phyloP scores from a whole-genome alignment of 192 early-diverging fungal genomes.

The Thamnidium elegans region DNA sequence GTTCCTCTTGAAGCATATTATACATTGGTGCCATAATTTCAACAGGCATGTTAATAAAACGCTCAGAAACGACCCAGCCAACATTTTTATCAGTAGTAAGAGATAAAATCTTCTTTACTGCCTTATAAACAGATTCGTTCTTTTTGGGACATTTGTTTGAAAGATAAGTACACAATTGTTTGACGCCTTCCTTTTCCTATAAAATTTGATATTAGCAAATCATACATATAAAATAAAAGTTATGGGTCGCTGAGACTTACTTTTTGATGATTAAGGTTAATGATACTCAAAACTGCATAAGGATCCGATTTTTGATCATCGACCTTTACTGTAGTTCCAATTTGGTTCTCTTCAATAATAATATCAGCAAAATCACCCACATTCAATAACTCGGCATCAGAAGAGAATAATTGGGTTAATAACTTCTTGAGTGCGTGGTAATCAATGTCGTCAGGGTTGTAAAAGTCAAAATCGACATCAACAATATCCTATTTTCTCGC shows the following conservation, averaged over 20 bases:
- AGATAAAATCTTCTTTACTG: conserved; percentile 36
- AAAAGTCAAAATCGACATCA: conserved; percentile 96
- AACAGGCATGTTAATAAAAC: conserved; percentile 96
- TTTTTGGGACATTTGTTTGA: conserved; percentile 56
- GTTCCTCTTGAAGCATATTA: conserved; percentile 82
- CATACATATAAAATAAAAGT: not conserved
- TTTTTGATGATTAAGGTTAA: conserved; percentile 67
- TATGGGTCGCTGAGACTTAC: conserved; percentile 12
- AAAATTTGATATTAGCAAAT: not conserved
- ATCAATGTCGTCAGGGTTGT: conserved; percentile 83
- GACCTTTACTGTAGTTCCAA: conserved; percentile 90
- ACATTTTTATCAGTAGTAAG: conserved; percentile 36
- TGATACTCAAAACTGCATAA: conserved; percentile 80
- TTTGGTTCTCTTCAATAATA: conserved; percentile 67
- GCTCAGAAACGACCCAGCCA: conserved; percentile 79
- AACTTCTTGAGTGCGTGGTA: conserved; percentile 91
- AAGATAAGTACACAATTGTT: conserved; percentile 61
- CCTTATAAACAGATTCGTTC: conserved; percentile 37
- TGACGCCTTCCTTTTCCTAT: conserved; percentile 48
- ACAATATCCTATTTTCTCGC: conserved; percentile 51
- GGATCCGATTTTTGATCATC: conserved; percentile 79
- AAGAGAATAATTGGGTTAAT: conserved; percentile 72
- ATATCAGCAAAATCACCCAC: conserved; percentile 79
- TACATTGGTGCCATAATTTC: conserved; percentile 90
- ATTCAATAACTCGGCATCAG: conserved; percentile 74